Evolutionary conservation across 768 basidiomycete species (phyloP), one percentile per base, ranked within the genome.

Genomic region (Thelephora aurantiotincta): DNA sequence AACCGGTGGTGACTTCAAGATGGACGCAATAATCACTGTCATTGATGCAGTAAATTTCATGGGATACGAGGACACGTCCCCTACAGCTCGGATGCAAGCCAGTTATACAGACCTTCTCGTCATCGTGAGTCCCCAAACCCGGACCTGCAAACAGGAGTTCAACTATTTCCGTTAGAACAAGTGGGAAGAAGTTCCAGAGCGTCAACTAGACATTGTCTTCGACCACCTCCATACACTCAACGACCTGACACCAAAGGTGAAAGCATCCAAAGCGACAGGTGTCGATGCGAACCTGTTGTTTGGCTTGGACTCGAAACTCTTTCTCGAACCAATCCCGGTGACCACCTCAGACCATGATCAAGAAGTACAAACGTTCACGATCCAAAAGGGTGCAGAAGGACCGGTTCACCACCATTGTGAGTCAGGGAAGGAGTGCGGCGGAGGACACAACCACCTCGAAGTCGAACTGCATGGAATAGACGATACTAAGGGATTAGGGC

Each of bases 51-150:
- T 89, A 63, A 94, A 94, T 62, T 97, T 97, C 61, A 62, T 67
- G 12, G 92, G 92, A 2, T 96, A 96, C 61, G 92, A 96, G 58
- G 93, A 97, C 58, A 82, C 78, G 0, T 89, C 85, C 6, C 82
- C 87, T 0, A 93, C 92, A 1, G 91, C 92, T 18, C 87, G 78
- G 60, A 90, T 94, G 81, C 82, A 89, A 67, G 87, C 93, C n/a
- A 84, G 83, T 58, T 97, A 94, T 60, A 91, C 92, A 2, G 93
- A 97, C 60, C 71, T 93, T 35, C 77, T 97, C 49, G 68, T 97
- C 23, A 75, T 97, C 47, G 86, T 87, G 50, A 50, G 80, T 69
- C 11, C 33, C 22, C 52, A 33, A 38, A 18, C n/a, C 30, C 50
- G 18, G 34, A 23, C 35, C 33, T 2, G 3, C 14, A 23, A 1